Base-by-base conservation (phyloP, 2,329 filamentous ascomycete species). In the Hawksworthiomyces lignivorus region DNA sequence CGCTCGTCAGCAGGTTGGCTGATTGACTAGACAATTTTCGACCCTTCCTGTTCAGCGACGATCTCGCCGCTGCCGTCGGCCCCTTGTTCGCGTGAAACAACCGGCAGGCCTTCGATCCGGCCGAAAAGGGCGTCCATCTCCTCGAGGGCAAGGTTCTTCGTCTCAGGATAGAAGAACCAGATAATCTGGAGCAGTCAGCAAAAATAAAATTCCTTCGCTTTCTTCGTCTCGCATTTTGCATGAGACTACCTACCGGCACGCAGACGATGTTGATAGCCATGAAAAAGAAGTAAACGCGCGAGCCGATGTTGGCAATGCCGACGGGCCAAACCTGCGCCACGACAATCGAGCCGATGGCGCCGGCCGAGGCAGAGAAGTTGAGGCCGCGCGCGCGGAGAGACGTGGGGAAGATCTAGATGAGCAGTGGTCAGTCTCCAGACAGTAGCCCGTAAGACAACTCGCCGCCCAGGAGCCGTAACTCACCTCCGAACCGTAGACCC, bases 401-500 rank as follows among this genome's bases (percentile, higher is more conserved):
- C 0, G 73, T 77, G 3, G 73, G 73, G 51, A 79, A 77, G 48
- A 78, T 77, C 65, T 69, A 21, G 10, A n/a, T n/a, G n/a, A n/a
- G n/a, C n/a, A n/a, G n/a, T n/a, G n/a, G n/a, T n/a, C n/a, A n/a
- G n/a, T n/a, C n/a, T n/a, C n/a, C n/a, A n/a, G n/a, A n/a, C n/a
- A n/a, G n/a, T n/a, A n/a, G n/a, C n/a, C n/a, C n/a, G n/a, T n/a
- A n/a, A n/a, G n/a, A n/a, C n/a, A n/a, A n/a, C n/a, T n/a, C n/a
- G n/a, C n/a, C n/a, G n/a, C n/a, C n/a, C 20, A 10, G 4, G 12
- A 45, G n/a, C 7, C n/a, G 15, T 19, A 4, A 37, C 56, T 19
- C 47, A 73, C 70, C 60, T 79, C 74, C 0, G 72, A 67, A n/a
- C 71, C 70, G 46, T 78, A 78, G 0, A 78, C 71, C 74, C 74